These are phyloP conservation scores for Plasmodium blacklocki DNA, from an alignment of 169 alveolate genomes.

Conservation along the genomic window DNA sequence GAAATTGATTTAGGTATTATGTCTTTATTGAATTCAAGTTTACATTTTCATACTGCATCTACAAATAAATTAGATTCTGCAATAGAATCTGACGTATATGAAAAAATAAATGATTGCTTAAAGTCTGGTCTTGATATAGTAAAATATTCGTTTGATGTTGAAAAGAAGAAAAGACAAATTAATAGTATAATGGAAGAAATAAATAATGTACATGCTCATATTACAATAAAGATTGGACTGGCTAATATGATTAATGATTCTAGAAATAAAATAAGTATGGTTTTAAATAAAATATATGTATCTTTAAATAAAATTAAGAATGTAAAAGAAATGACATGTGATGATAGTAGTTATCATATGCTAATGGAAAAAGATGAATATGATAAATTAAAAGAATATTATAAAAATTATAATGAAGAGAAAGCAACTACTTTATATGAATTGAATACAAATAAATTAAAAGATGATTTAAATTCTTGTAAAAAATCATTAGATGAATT, in stretches of 20 bases:
- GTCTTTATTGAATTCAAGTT: constrained; percentile 3
- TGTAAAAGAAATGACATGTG: constrained; percentile 6
- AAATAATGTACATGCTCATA: constrained; percentile 2
- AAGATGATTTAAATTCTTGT: constrained; percentile 3
- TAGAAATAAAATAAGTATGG: constrained; percentile 9
- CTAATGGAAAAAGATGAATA: constrained; percentile 13
- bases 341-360: neutral
- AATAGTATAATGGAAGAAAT: constrained; percentile 18
- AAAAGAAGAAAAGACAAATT: constrained; percentile 9
- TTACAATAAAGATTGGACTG: constrained; percentile 14
- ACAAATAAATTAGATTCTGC: constrained; percentile 11
- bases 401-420: constrained; percentile 9
- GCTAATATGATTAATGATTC: neutral
- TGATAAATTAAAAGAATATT: constrained; percentile 14
- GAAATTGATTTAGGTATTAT: constrained; percentile 4
- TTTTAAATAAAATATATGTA: constrained; percentile 17
- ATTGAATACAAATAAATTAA: neutral
- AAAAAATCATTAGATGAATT: neutral
- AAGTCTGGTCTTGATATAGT: constrained; percentile 6
- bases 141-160: constrained; percentile 23
- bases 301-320: constrained; percentile 3
- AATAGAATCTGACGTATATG: constrained; percentile 6
- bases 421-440: neutral
- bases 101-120: constrained; percentile 1
- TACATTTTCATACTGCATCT: neutral